A percentile compares a stretch with the other conserved stretches of the same genome.
phyloP scores from a whole-genome alignment of 352 stramenopile genomes.

The Pythium sp. region DNA sequence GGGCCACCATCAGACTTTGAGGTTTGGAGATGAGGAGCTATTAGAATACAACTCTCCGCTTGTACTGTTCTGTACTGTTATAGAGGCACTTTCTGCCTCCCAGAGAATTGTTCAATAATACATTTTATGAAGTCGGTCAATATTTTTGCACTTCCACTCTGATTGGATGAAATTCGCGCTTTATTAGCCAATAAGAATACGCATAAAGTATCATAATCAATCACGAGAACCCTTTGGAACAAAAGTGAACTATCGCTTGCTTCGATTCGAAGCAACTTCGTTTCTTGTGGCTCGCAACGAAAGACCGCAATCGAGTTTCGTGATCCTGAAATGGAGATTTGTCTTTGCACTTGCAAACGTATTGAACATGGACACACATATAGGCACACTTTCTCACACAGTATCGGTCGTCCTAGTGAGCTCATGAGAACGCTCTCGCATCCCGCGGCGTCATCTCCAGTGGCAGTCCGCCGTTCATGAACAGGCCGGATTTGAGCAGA shows the following conservation, averaged over 20 bases:
- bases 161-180: not conserved
- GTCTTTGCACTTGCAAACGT: too few species aligned
- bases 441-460: slow-evolving; percentile 35
- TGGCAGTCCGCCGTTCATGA: slow-evolving; percentile 50
- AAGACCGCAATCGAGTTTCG: too few species aligned
- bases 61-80: not conserved
- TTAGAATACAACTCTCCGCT: too few species aligned
- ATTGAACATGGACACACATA: not conserved
- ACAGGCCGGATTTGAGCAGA: slow-evolving; percentile 50
- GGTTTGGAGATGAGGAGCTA: too few species aligned
- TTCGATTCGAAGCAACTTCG: not conserved
- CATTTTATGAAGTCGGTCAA: not conserved
- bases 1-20: too few species aligned
- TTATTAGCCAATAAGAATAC: not conserved
- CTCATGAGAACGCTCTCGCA: slow-evolving; percentile 1
- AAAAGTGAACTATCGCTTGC: not conserved
- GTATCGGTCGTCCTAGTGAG: too few species aligned
- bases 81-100: not conserved
- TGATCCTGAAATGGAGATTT: too few species aligned
- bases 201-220: not conserved
- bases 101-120: not conserved
- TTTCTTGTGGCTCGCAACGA: too few species aligned
- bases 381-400: too few species aligned
- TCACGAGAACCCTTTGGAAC: not conserved
- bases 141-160: not conserved